Evolutionary conservation across 768 basidiomycete species (phyloP), one percentile per base, ranked within the genome.

Genomic region (Auriscalpium microsporum): DNA sequence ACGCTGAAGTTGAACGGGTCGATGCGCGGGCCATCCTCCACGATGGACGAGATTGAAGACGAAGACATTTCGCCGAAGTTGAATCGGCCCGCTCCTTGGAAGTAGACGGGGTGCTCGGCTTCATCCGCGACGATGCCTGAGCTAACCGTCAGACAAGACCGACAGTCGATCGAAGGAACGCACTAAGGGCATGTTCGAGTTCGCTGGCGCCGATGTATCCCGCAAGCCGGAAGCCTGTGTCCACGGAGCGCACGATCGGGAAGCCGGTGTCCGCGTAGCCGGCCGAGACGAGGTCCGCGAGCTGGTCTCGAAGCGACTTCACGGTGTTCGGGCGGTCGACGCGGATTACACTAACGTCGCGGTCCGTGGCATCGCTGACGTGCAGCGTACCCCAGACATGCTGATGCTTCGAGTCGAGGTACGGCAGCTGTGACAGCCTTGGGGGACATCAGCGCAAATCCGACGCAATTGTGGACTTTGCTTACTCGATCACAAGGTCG

Each of bases 141-240:
- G 35, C 54, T 10, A n/a, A 17, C 23, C 37, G 4, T 28, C 45
- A 45, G 16, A 56, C 8, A 45, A 13, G n/a, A 10, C 11, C 38
- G n/a, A 33, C 40, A 40, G 34, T 35, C 17, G 21, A 36, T 36
- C 23, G 45, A 33, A 53, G 33, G 19, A 11, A 76, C 84, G 53
- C 68, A 92, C 89, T 80, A 4, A 99, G 72, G 6, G 91, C 94
- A 69, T 98, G 93, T 64, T 96, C 93, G 13, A 99, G 79, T 69
- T 99, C 96, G 63, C 86, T 94, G 33, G 84, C 81, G 0, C 93
- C 92, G 56, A 98, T 87, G 67, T 94, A 94, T 8, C 94, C 96
- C 38, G 90, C 78, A 76, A 96, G 78, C 40, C 90, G 78, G 63
- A 77, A 61, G 17, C 79, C 79, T 8, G 72, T 75, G 14, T 72